Evolutionary conservation across 352 stramenopile genomes (phyloP).

Genomic region (Phytophthora kernoviae): DNA sequence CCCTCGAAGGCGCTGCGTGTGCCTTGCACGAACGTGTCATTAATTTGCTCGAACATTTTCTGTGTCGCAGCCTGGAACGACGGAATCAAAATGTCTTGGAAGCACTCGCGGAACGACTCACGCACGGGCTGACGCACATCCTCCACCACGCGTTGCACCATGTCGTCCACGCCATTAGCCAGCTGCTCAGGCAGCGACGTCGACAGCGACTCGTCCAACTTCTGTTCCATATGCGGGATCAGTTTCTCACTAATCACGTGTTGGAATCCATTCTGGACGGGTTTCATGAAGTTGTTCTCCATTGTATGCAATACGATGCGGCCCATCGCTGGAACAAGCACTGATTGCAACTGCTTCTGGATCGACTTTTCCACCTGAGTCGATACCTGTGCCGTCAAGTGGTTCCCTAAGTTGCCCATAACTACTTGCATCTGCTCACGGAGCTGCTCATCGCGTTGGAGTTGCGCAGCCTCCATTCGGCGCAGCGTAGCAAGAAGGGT

Average conservation of each 20-base stretch:
- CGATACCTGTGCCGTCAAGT: conserved; percentile 63
- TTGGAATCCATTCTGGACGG: conserved; percentile 79
- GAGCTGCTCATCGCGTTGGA: conserved; percentile 70
- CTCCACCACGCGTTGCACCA: conserved; percentile 79
- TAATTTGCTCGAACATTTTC: conserved; percentile 91
- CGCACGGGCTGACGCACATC: conserved; percentile 81
- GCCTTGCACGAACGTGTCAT: conserved; percentile 80
- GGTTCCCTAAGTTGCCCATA: conserved; percentile 60
- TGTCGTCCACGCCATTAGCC: conserved; percentile 64
- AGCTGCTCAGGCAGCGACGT: conserved; percentile 65
- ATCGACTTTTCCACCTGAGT: conserved; percentile 84
- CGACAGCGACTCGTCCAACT: conserved; percentile 66
- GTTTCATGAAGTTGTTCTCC: conserved; percentile 91
- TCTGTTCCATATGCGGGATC: conserved; percentile 75
- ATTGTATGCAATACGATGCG: conserved; percentile 88
- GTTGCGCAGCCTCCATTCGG: conserved; percentile 73
- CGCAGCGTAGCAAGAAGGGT: conserved; percentile 61
- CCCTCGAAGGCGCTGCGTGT: conserved; percentile 66
- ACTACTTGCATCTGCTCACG: conserved; percentile 71
- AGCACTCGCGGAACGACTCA: conserved; percentile 86
- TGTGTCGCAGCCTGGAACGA: conserved; percentile 87
- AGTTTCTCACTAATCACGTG: conserved; percentile 75
- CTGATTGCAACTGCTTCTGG: conserved; percentile 81
- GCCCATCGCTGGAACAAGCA: conserved; percentile 84
- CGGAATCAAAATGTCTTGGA: conserved; percentile 87